Evolutionary conservation across 306 rosid genomes (phyloP), one percentile per base, ranked within the genome.

Genomic region (Rosa rugosa): DNA sequence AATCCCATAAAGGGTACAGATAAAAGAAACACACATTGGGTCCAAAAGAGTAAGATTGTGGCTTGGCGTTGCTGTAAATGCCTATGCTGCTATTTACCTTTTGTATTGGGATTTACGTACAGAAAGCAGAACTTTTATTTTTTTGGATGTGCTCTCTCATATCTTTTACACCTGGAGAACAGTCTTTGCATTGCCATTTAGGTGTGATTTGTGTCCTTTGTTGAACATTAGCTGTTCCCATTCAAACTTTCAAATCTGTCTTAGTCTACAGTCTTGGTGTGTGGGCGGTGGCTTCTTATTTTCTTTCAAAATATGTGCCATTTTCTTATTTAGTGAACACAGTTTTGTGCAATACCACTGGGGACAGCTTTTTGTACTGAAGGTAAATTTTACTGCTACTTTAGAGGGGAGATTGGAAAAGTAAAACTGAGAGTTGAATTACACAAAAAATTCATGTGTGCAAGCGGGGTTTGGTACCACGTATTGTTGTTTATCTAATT

Each of bases 41-140:
- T 57, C 4, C 27, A 8, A 22, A n/a, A n/a, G 14, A 6, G 22
- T n/a, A 22, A 10, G 16, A 56, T 22, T 56, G 31, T 8, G 63
- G 66, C 70, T 75, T 60, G 38, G 77, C 64, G 81, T 45, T 14
- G n/a, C 31, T 22, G 44, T 66, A 46, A 23, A 10, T 50, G 8
- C 66, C 0, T 60, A 42, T 57, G 69, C 72, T 14, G 51, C 42
- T 8, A 50, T 38, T 65, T 10, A 11, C 22, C 46, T 59, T 57
- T 40, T 73, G 2, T 59, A 12, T 0, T 8, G 38, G 7, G 44
- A 71, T 71, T n/a, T 53, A 27, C 38, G 23, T 57, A 8, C 18
- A 18, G 63, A 63, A 11, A 51, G 57, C 3, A 14, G n/a, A 62
- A 13, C 2, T 18, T 13, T 31, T 20, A 20, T n/a, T 3, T 41